Evolutionary conservation across 1,139 yeast species (phyloP).

Genomic region (Geotrichum cucujoidarum): DNA sequence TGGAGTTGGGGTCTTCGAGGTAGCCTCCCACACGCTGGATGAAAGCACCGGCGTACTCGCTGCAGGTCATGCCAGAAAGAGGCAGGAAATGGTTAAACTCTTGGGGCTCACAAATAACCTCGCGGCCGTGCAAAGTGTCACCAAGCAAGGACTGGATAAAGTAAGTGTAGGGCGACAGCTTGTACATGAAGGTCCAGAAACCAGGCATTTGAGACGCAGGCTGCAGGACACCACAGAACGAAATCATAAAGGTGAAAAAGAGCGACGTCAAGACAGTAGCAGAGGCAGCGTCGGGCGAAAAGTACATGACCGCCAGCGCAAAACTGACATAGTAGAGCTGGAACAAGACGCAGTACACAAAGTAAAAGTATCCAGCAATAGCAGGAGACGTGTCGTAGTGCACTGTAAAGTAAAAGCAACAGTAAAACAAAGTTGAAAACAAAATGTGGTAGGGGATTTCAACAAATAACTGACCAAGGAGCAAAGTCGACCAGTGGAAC

Average conservation of each 20-base stretch:
- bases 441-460: constrained; percentile 56
- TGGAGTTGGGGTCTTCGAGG: constrained; percentile 47
- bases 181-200: constrained; percentile 62
- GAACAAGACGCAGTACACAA: constrained; percentile 51
- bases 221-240: constrained; percentile 61
- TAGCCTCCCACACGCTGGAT: constrained; percentile 46
- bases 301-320: constrained; percentile 50
- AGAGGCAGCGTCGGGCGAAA: constrained; percentile 59
- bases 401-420: constrained; percentile 53
- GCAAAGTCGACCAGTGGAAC: constrained; percentile 58
- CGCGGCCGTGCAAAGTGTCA: constrained; percentile 47
- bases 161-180: constrained; percentile 62
- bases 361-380: constrained; percentile 52
- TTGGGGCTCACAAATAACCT: constrained; percentile 47
- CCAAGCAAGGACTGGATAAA: constrained; percentile 53
- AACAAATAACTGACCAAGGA: constrained; percentile 47
- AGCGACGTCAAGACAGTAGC: constrained; percentile 55
- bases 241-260: constrained; percentile 48
- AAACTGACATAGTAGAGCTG: constrained; percentile 54
- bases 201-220: constrained; percentile 56
- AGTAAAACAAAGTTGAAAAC: constrained; percentile 49
- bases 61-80: constrained; percentile 58
- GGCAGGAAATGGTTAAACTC: constrained; percentile 54
- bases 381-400: constrained; percentile 46
- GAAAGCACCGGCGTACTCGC: constrained; percentile 43